A percentile compares a stretch with the other conserved stretches of the same genome.
phyloP scores from a whole-genome alignment of 352 stramenopile genomes.

The Peronospora destructor region DNA sequence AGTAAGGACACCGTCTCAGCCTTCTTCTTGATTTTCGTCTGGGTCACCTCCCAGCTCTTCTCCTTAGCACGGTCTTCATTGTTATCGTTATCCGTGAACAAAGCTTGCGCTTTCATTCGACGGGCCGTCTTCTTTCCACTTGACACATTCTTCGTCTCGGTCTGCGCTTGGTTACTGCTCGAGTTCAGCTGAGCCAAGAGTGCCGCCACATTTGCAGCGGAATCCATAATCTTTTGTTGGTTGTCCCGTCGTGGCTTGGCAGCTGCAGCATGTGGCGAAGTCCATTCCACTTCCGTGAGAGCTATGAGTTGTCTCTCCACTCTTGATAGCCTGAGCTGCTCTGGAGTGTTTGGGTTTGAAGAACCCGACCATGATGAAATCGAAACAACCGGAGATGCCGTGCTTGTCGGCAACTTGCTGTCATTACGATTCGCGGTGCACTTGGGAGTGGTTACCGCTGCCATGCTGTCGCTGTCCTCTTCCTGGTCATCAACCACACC shows the following conservation, averaged over 20 bases:
- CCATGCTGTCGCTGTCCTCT: conserved; percentile 1
- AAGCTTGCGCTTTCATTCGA: conserved; percentile 29
- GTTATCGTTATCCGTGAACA: conserved; percentile 24
- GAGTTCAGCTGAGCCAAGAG: conserved; percentile 21
- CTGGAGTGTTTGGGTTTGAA: conserved; percentile 60
- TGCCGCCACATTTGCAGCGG: conserved; percentile 16
- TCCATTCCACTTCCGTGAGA: conserved; percentile 56
- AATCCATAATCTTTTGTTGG: conserved; percentile 12
- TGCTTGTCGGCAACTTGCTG: conserved; percentile 18
- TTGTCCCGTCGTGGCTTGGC: conserved; percentile 10
- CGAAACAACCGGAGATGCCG: conserved; percentile 61
- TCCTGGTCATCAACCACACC: conserved; percentile 1
- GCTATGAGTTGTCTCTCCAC: conserved; percentile 34
- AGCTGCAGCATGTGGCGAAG: conserved; percentile 17
- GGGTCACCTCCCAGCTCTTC: conserved; percentile 3
- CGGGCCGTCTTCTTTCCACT: conserved; percentile 20
- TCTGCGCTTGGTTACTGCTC: conserved; percentile 9
- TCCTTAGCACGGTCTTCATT: conserved; percentile 7
- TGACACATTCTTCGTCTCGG: conserved; percentile 1
- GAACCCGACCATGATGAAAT: conserved; percentile 60
- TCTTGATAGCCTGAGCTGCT: conserved; percentile 31
- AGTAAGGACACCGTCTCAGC: background rate
- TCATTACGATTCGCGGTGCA: conserved; percentile 2
- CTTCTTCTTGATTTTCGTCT: conserved; percentile 6
- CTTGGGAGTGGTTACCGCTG: conserved; percentile 36